Base-by-base conservation (phyloP, 2,329 filamentous ascomycete species). In the Pestalotiopsis sp. region DNA sequence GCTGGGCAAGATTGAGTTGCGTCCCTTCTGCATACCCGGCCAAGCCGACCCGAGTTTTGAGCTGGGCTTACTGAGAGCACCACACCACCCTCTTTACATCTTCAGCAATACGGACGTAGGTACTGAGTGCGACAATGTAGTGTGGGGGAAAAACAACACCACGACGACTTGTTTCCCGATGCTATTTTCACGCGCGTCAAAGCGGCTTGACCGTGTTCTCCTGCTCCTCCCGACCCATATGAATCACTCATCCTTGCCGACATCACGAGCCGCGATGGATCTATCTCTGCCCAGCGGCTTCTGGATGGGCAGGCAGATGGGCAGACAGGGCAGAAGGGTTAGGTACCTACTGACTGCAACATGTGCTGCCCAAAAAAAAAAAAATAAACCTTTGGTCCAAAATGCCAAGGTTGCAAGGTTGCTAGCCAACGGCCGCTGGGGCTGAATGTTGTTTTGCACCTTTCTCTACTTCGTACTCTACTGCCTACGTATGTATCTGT, bases 1-100 rank as follows among this genome's bases (percentile, higher is more conserved):
- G 13, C 25, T 25, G 36, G 57, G n/a, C 20, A 49, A 64, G n/a
- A 45, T 64, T 45, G 61, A 52, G 38, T 64, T 64, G 39, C 61
- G 25, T 45, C n/a, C 57, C 20, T 61, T 3, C 17, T 39, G 14
- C 27, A 36, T 61, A 36, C 59, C 59, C 61, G 61, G 61, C 39
- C 61, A 45, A 49, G 61, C 61, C 61, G 61, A 52, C 31, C 59
- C 59, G 36, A 61, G 13, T 13, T 9, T 52, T 52, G 17, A 17
- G 45, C 27, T 52, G 45, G 45, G 45, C 45, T 52, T 52, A 52
- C 45, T 52, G 45, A 59, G 57, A 27, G 23, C 57, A 59, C 23
- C 23, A 23, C 57, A 59, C 57, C 57, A 59, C 57, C 23, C 25
- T 23, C 57, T 25, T 14, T 6, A 52, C 45, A 52, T 31, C 27